Conservation (phyloP, 345 rosid genomes). For the Eucalyptus erythrocorys region DNA sequence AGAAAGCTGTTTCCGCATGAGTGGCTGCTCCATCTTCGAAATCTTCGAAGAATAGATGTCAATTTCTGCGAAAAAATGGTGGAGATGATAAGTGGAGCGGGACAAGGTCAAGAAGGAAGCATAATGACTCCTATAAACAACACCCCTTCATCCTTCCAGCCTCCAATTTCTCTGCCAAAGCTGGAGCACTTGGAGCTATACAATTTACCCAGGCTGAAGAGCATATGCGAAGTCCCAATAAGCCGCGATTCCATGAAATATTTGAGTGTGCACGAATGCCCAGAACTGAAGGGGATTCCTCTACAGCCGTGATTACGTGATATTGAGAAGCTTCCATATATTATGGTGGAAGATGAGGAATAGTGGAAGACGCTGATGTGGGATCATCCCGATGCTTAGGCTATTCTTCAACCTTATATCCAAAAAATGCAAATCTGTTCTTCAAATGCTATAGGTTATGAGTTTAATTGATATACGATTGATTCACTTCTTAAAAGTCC, state of each 20-base stretch:
- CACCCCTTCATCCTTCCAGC: neutral
- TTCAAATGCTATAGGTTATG: neutral
- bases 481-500: neutral
- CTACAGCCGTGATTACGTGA: neutral
- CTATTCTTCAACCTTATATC: too few species aligned
- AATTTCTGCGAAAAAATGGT: fast-evolving
- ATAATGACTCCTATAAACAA: neutral
- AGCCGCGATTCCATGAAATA: neutral
- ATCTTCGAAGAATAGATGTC: fast-evolving
- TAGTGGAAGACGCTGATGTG: too few species aligned
- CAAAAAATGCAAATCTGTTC: fast-evolving
- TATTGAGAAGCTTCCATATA: neutral
- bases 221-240: neutral
- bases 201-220: neutral
- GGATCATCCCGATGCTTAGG: too few species aligned
- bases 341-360: too few species aligned
- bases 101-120: neutral
- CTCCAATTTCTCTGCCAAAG: neutral
- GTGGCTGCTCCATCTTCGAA: neutral
- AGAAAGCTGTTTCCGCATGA: neutral
- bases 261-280: fast-evolving
- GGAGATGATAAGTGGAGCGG: neutral
- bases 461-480: too few species aligned
- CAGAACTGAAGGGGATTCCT: neutral
- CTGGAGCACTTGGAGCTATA: fast-evolving